These are phyloP conservation scores for Sedum album DNA, from an alignment of 164 flowering plant species.

Conservation along the genomic window DNA sequence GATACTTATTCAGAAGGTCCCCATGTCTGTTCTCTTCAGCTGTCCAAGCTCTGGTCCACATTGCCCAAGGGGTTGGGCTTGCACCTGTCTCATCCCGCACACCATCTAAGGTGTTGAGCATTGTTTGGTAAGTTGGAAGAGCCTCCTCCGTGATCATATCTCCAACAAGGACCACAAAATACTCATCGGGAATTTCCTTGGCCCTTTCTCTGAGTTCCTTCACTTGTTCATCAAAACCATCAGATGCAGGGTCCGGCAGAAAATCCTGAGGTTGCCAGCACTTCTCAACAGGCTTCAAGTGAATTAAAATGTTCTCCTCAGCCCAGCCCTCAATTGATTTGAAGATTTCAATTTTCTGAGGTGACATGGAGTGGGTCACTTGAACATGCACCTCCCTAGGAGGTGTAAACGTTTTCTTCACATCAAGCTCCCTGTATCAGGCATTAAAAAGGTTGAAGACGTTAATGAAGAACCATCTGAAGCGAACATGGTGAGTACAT, in stretches of 20 bases:
- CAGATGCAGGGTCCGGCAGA: not conserved
- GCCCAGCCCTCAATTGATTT: not conserved
- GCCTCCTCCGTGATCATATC: not conserved
- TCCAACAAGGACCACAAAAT: not conserved
- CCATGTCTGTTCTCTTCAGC: not conserved
- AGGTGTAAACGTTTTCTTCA: not conserved
- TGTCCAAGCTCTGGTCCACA: not conserved
- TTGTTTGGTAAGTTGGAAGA: not conserved
- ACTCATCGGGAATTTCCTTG: not conserved
- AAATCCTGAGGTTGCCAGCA: constrained; percentile 1
- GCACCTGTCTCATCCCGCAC: not conserved
- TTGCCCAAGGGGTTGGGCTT: not conserved
- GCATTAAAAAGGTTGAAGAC: not conserved
- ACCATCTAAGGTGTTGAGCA: not conserved
- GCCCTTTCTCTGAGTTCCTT: constrained; percentile 1
- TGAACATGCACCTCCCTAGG: not conserved
- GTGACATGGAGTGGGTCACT: not conserved
- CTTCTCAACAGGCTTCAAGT: not conserved
- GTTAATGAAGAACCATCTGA: not conserved
- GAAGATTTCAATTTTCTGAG: not conserved
- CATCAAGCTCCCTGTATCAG: not conserved
- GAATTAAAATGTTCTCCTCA: not conserved
- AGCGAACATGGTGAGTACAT: not conserved
- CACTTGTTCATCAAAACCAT: not conserved
- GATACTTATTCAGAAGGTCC: not conserved